Evolutionary conservation across 768 basidiomycete species (phyloP), one percentile per base, ranked within the genome.

Genomic region (Xerocomellus amylosporus): DNA sequence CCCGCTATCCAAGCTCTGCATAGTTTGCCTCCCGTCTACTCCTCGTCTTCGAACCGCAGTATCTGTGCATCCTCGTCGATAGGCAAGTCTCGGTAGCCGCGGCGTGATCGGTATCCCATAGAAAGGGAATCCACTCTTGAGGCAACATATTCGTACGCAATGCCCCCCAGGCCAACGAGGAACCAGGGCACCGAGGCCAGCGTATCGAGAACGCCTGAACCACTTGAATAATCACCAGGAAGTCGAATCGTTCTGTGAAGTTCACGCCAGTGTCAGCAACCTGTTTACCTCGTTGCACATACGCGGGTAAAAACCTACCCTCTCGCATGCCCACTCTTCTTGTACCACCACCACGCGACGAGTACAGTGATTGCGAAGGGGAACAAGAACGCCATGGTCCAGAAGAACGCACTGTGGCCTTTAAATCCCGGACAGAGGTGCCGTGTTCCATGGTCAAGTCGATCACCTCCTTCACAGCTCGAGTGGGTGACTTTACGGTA

Each of bases 401-500:
- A 98, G 80, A 95, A 98, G 68, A 90, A 74, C 4, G 77, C 73
- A 34, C 90, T 77, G 64, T 88, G 87, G 2, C 83, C 85, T 20
- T 74, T 76, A 57, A 95, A 74, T 0, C 93, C 93, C 0, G 94
- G 93, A 70, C 97, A 99, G 12, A 70, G 66, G 68, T 99, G 96
- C 7, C 59, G 58, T 8, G 65, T 63, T 5, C 97, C 97, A 37
- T 77, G 84, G 68, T 99, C 93, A 13, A 80, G 84, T n/a, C 89
- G 80, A 2, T 72, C 58, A 5, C 95, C 96, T 6, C 84, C 94
- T 49, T 85, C 82, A 68, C 97, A 99, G 20, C 77, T 82, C 34
- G 95, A 96, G 69, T 88, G 89, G 1, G 89, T 89, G 45, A 98
- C 90, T 71, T 91, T 87, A 47, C 94, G 89, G 67, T 96, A 96